phyloP scores from a whole-genome alignment of 2,329 filamentous ascomycete genomes.

The Penicillium sp. region DNA sequence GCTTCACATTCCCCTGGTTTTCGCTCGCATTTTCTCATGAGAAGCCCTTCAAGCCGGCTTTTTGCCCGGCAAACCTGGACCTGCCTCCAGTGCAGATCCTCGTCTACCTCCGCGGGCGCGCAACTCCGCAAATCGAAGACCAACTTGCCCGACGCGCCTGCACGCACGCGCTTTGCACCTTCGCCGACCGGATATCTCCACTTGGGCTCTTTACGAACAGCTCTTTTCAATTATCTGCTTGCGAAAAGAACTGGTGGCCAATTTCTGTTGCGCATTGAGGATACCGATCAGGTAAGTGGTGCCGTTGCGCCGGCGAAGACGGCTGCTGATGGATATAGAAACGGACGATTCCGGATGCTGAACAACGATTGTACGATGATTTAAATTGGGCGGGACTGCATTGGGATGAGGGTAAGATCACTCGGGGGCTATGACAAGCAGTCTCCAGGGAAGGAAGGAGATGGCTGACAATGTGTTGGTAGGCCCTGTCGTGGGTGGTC shows the following conservation, averaged over 20 bases:
- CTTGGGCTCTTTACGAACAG: constrained; percentile 85
- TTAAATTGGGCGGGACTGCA: constrained; percentile 82
- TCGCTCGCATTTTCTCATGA: constrained; percentile 25
- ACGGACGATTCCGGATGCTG: constrained; percentile 76
- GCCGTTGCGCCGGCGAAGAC: background rate
- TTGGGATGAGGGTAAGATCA: constrained; percentile 78
- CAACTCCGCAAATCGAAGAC: constrained; percentile 33
- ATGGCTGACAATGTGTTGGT: constrained; percentile 4
- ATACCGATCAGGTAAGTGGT: constrained; percentile 77
- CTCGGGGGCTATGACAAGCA: background rate
- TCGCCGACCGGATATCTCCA: constrained; percentile 94
- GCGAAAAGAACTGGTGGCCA: constrained; percentile 83
- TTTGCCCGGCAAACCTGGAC: constrained; percentile 35
- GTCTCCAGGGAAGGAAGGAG: constrained; percentile 1
- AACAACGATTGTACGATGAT: constrained; percentile 73
- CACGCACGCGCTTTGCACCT: constrained; percentile 84
- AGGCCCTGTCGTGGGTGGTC: constrained; percentile 78
- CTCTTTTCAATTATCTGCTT: constrained; percentile 92
- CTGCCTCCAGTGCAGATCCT: constrained; percentile 37
- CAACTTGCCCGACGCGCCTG: constrained; percentile 53
- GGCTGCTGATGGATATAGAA: constrained; percentile 56
- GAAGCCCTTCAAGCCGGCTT: constrained; percentile 22
- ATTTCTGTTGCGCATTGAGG: constrained; percentile 88
- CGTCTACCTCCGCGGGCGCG: constrained; percentile 28
- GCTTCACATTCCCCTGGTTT: background rate